Conservation (phyloP, 106 monocot species). For the Acanthochlamys bracteata region DNA sequence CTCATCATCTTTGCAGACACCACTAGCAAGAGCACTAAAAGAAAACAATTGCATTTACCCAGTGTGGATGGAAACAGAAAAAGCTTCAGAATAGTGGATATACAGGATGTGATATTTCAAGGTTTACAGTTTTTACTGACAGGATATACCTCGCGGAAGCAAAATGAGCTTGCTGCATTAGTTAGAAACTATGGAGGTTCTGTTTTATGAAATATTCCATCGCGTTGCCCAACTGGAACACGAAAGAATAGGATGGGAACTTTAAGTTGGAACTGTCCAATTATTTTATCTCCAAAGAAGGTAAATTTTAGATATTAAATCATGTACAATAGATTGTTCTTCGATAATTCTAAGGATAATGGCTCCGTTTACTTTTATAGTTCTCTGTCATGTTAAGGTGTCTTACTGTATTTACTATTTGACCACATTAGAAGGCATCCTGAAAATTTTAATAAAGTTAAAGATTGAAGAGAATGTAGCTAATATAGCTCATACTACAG, state of each 20-base stretch:
- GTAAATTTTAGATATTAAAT: slow-evolving; percentile 17
- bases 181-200: slow-evolving; percentile 59
- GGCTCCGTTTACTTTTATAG: not conserved
- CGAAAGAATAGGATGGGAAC: slow-evolving; percentile 4
- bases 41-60: not conserved
- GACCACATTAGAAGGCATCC: not conserved
- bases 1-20: not conserved
- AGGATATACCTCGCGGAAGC: slow-evolving; percentile 50
- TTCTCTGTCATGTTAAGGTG: not conserved
- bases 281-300: slow-evolving; percentile 69
- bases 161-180: slow-evolving; percentile 48
- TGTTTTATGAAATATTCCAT: slow-evolving; percentile 56
- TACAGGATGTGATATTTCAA: slow-evolving; percentile 38
- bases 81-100: slow-evolving; percentile 7
- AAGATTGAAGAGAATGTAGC: too few relatives aligned
- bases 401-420: not conserved
- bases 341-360: not conserved
- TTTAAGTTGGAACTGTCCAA: slow-evolving; percentile 27
- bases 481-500: too few relatives aligned
- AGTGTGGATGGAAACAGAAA: not conserved
- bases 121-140: slow-evolving; percentile 80
- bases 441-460: not conserved
- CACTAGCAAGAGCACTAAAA: not conserved
- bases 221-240: slow-evolving; percentile 16
- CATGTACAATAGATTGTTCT: not conserved